These are phyloP conservation scores for Arthonia radiata DNA, from an alignment of 495 filamentous ascomycete species.

Conservation along the genomic window DNA sequence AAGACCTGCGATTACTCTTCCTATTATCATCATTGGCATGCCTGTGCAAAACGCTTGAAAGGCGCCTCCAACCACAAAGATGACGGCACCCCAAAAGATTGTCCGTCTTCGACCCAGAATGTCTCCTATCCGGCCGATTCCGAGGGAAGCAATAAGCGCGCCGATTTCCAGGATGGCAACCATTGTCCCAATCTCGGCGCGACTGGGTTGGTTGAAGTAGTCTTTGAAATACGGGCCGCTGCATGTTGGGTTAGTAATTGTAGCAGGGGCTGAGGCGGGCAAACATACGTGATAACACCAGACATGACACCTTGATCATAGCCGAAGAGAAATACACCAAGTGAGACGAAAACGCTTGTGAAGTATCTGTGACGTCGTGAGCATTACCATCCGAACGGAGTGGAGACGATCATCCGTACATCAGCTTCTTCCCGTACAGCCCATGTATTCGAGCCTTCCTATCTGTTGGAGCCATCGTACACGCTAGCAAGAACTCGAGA, in stretches of 20 bases:
- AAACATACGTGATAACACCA: constrained; percentile 80
- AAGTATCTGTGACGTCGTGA: constrained; percentile 43
- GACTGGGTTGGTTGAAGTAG: constrained; percentile 73
- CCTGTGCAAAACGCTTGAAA: constrained; percentile 59
- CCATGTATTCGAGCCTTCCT: constrained; percentile 51
- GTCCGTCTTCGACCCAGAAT: constrained; percentile 73
- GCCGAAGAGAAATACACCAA: constrained; percentile 93
- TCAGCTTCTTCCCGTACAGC: constrained; percentile 79
- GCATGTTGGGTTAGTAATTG: neutral
- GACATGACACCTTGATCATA: constrained; percentile 99
- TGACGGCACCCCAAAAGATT: constrained; percentile 76
- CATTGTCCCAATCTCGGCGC: constrained; percentile 75
- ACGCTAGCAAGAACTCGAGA: constrained; percentile 41
- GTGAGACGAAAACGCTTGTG: constrained; percentile 89
- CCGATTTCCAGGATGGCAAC: constrained; percentile 90
- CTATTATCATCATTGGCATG: constrained; percentile 81
- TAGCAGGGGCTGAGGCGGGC: neutral
- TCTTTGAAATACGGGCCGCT: constrained; percentile 70
- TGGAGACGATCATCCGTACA: constrained; percentile 30
- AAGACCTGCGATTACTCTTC: constrained; percentile 74
- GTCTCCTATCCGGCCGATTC: constrained; percentile 79
- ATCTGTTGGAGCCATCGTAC: constrained; percentile 61
- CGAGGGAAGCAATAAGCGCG: constrained; percentile 68
- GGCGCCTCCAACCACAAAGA: constrained; percentile 78
- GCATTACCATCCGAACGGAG: neutral